Percentiles rank a stretch among this genome's conserved stretches.
Evolutionary conservation across 257 asterid genomes (phyloP).

Genomic region (Linderniella brevidens): DNA sequence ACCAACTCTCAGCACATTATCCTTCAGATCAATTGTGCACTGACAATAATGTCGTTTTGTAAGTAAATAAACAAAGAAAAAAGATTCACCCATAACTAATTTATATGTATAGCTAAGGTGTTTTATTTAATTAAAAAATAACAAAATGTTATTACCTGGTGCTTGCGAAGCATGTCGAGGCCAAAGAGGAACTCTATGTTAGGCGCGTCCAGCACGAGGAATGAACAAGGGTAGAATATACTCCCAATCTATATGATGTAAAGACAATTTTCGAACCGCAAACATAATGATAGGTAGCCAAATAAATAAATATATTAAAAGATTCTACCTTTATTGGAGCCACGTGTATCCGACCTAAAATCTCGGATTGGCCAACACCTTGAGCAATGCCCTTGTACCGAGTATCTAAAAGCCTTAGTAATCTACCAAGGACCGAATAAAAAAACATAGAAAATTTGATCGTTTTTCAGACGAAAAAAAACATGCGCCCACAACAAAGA

Average conservation of each 20-base stretch:
- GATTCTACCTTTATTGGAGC: constrained; percentile 82
- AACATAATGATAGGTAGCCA: neutral
- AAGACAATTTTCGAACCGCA: constrained; percentile 11
- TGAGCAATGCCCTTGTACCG: constrained; percentile 91
- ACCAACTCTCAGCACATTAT: constrained; percentile 88
- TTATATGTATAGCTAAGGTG: too few relatives aligned
- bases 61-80: neutral
- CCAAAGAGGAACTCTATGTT: constrained; percentile 99
- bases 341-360: constrained; percentile 88
- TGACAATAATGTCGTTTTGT: constrained; percentile 18
- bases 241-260: constrained; percentile 86
- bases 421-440: constrained; percentile 29
- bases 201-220: constrained; percentile 81
- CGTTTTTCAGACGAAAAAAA: neutral
- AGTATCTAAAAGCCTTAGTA: constrained; percentile 71
- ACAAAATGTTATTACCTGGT: constrained; percentile 41
- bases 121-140: neutral
- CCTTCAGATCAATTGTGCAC: constrained; percentile 95
- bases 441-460: constrained; percentile 5
- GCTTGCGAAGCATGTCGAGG: constrained; percentile 96
- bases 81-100: too few relatives aligned
- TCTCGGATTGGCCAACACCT: constrained; percentile 96
- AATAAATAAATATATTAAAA: neutral
- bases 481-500: constrained; percentile 1
- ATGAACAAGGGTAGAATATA: constrained; percentile 79